phyloP scores from a whole-genome alignment of 192 early-diverging fungal species.

The Chytriomyces hyalinus region DNA sequence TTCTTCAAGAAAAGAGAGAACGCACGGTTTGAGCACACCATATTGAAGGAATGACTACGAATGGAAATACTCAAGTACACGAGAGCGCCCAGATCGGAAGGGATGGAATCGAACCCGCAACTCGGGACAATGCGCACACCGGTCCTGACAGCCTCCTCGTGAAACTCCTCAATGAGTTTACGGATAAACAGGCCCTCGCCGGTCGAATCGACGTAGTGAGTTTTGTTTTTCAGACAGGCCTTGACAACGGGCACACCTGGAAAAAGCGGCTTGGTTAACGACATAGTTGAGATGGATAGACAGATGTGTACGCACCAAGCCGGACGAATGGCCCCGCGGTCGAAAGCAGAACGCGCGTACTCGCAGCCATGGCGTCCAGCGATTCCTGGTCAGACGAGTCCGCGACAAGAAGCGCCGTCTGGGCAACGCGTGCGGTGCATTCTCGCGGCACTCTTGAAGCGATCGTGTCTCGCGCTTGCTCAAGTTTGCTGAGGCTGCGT shows the following conservation, averaged over 20 bases:
- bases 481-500: constrained; percentile 69
- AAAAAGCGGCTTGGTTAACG: constrained; percentile 58
- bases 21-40: too few species aligned
- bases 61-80: constrained; percentile 50
- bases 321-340: constrained; percentile 64
- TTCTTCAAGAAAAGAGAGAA: constrained; percentile 1
- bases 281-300: background rate
- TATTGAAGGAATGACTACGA: constrained; percentile 44
- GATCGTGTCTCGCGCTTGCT: constrained; percentile 57
- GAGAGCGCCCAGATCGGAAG: constrained; percentile 78
- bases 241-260: constrained; percentile 67
- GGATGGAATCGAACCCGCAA: constrained; percentile 91
- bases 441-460: constrained; percentile 26
- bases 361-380: constrained; percentile 62
- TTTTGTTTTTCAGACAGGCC: constrained; percentile 65
- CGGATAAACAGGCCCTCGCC: constrained; percentile 75
- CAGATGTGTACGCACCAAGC: background rate
- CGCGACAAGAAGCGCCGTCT: constrained; percentile 68
- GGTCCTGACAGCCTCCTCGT: constrained; percentile 67
- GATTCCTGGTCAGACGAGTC: constrained; percentile 63
- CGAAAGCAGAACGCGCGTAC: constrained; percentile 75
- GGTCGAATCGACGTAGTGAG: constrained; percentile 88
- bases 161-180: constrained; percentile 67
- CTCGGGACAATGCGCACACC: constrained; percentile 73
- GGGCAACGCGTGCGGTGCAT: background rate